Percentiles rank a stretch among this genome's conserved stretches.
Evolutionary conservation across 495 filamentous ascomycete species (phyloP).

Genomic region (Aspergillus sclerotioniger): DNA sequence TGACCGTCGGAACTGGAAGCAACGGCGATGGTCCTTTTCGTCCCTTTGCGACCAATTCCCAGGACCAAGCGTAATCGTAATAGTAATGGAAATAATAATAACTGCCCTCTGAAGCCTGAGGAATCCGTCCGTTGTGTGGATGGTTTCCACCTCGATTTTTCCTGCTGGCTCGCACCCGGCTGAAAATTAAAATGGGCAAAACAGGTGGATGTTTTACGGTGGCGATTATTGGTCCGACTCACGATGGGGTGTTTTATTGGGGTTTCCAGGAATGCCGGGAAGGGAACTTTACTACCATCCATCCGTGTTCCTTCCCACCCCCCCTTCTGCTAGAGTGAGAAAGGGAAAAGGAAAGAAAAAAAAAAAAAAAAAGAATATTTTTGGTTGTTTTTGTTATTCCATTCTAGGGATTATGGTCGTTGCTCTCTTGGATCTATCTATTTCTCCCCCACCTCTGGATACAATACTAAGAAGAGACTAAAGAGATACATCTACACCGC

Average conservation of each 20-base stretch:
- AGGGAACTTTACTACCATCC: conserved; percentile 6
- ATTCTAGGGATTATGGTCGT: conserved; percentile 1
- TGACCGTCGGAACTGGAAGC: conserved; percentile 14
- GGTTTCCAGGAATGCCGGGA: conserved; percentile 17
- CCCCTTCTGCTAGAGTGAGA: neutral
- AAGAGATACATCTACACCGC: neutral
- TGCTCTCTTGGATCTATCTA: neutral
- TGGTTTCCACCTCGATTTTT: conserved; percentile 21
- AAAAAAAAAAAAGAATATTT: conserved; percentile 1
- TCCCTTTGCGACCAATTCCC: neutral
- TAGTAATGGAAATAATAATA: conserved; percentile 23
- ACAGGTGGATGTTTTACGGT: conserved; percentile 25
- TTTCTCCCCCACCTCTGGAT: neutral
- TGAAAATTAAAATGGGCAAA: conserved; percentile 15
- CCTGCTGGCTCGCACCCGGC: neutral
- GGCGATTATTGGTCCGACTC: conserved; percentile 23
- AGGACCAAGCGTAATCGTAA: conserved; percentile 19
- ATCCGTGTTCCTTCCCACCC: neutral
- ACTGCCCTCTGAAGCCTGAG: conserved; percentile 25
- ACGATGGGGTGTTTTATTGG: conserved; percentile 14
- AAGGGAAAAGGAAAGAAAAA: conserved; percentile 2
- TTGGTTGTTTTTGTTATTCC: conserved; percentile 6
- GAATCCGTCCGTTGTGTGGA: conserved; percentile 23
- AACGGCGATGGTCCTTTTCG: conserved; percentile 6
- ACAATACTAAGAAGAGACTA: neutral